phyloP scores from a whole-genome alignment of 148 eudicot species.

The Simmondsia chinensis region DNA sequence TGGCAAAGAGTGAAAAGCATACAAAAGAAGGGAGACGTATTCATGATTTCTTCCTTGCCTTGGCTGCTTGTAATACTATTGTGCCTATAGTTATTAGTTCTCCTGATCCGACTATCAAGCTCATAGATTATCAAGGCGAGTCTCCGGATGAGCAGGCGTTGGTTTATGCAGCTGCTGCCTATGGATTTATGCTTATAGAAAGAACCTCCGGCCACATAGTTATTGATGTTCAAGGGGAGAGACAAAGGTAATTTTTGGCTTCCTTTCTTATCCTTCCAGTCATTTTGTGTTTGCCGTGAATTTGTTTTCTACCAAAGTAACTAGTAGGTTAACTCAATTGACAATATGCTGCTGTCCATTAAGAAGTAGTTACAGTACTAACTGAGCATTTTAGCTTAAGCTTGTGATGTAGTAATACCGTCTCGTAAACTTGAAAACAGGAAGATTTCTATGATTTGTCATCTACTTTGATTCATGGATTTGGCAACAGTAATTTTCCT shows the following conservation, averaged over 20 bases:
- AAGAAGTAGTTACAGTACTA: no score
- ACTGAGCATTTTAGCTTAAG: no score
- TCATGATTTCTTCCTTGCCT: slow-evolving; percentile 76
- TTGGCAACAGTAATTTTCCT: no score
- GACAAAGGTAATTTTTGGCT: slow-evolving; percentile 47
- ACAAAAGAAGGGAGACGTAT: slow-evolving; percentile 38
- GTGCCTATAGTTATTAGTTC: slow-evolving; percentile 72
- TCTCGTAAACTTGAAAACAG: no score
- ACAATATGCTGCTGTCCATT: no score
- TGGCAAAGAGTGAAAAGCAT: slow-evolving; percentile 30
- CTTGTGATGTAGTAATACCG: no score
- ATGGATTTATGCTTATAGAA: slow-evolving; percentile 87
- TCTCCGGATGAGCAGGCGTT: slow-evolving; percentile 99
- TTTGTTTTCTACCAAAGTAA: no score
- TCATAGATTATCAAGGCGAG: slow-evolving; percentile 94
- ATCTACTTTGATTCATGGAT: no score
- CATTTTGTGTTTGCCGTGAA: slow-evolving; percentile 5
- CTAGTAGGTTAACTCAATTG: no score
- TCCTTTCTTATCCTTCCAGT: background rate
- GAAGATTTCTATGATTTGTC: no score
- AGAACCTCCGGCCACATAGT: slow-evolving; percentile 94
- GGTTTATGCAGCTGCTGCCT: slow-evolving; percentile 97
- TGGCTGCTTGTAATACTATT: slow-evolving; percentile 97
- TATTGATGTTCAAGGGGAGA: slow-evolving; percentile 83
- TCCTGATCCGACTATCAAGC: slow-evolving; percentile 40